phyloP scores from a whole-genome alignment of 345 rosid genomes.

The Gossypium longicalyx region DNA sequence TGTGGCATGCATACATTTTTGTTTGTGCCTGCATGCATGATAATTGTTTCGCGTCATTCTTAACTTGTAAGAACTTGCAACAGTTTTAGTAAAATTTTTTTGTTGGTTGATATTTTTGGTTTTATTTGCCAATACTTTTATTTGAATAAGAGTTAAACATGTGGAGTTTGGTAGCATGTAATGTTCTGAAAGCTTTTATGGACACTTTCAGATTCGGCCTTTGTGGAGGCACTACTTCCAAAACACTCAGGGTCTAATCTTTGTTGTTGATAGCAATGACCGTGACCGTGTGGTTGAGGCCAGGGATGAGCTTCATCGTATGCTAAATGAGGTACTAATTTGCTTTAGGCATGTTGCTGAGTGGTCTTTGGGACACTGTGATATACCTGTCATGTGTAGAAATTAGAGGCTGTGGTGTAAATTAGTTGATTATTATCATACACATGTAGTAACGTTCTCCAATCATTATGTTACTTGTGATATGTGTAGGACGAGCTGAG shows the following conservation, averaged over 20 bases:
- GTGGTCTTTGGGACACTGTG: background rate
- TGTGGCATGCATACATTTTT: background rate
- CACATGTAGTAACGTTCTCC: background rate
- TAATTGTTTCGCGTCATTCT: background rate
- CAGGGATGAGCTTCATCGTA: constrained; percentile 44
- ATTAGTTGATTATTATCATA: background rate
- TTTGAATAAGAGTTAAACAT: background rate
- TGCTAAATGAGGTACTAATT: constrained; percentile 64
- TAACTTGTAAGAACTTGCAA: background rate
- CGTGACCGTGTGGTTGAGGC: constrained; percentile 9
- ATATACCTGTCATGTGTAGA: background rate
- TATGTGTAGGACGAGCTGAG: constrained; percentile 38
- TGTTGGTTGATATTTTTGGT: background rate
- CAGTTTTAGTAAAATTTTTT: background rate
- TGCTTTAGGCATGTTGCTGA: background rate
- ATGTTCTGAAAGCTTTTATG: background rate
- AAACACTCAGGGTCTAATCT: constrained; percentile 8
- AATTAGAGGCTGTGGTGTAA: background rate
- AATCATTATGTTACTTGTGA: background rate
- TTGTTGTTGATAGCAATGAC: constrained; percentile 9
- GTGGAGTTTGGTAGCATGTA: constrained; percentile 22
- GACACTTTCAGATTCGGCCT: constrained; percentile 44
- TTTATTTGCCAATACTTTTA: background rate
- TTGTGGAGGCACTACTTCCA: constrained; percentile 16
- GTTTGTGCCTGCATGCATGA: background rate